Base-by-base conservation (phyloP, 2,329 filamentous ascomycete genomes). In the Chalaropsis ovoidea region DNA sequence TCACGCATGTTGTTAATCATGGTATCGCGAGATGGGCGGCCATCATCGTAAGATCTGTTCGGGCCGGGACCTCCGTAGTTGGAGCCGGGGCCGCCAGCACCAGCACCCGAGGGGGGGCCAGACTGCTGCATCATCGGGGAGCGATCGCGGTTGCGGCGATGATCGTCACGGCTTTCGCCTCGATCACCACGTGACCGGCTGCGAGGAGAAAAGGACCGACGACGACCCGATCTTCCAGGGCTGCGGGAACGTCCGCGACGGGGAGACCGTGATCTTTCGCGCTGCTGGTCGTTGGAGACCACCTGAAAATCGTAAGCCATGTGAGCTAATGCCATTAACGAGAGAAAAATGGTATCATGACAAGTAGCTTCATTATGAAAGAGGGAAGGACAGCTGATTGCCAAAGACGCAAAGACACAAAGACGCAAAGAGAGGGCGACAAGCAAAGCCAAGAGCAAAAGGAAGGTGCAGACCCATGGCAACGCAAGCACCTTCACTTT, bases 1-100 rank as follows among this genome's bases (percentile, higher is more conserved):
- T 97, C 94, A 74, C 91, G 87, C 72, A 96, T 87, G 75, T 85
- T 91, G 78, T 86, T 88, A 90, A 97, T 95, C 90, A 95, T 96
- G 76, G 91, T 87, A 78, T 96, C 91, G 78, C 94, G 92, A 72
- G 88, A 88, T 69, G 82, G 86, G 69, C 84, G 80, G 72, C 91
- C 86, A 73, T 96, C 91, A 76, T 97, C 93, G 77, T 86, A 89
- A 67, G 85, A 86, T 77, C 92, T 86, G 76, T 87, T 86, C 72
- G 84, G 82, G 72, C 71, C 69, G 68, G 76, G 75, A 75, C 82
- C 84, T 76, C 80, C 81, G 77, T 84, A 88, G 72, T 80, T 81
- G 73, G 81, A 78, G 74, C 83, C 84, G 77, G 86, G 82, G 80
- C 86, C 88, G 72, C 80, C 82, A 22, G 15, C 31, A 82, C 86